Evolutionary conservation across 225 moss, liverwort and hornwort genomes (phyloP).

Genomic region (Rhytidiadelphus loreus): DNA sequence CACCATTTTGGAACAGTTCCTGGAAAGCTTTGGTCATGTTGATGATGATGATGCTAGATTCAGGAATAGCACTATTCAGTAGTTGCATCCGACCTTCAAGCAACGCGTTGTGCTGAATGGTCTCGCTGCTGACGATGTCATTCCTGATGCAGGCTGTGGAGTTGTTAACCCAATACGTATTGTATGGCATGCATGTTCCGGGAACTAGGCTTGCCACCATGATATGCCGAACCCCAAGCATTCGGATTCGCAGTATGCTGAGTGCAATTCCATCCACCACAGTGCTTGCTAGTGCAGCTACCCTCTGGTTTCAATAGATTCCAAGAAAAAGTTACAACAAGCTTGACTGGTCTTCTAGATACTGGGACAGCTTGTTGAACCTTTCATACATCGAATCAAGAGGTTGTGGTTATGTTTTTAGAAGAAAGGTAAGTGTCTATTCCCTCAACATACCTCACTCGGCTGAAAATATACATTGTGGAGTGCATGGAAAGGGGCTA

Average conservation of each 20-base stretch:
- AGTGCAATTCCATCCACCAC: conserved; percentile 40
- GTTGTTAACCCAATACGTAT: conserved; percentile 29
- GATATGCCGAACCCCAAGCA: conserved; percentile 25
- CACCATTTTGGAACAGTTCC: conserved; percentile 27
- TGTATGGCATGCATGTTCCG: conserved; percentile 38
- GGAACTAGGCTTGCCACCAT: conserved; percentile 40
- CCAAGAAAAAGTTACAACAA: not conserved
- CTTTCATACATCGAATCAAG: not conserved
- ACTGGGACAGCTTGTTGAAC: not conserved
- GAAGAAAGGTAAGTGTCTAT: not conserved
- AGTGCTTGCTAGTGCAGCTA: not conserved
- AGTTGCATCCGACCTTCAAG: conserved; percentile 20
- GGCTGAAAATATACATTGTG: not conserved
- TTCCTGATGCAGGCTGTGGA: conserved; percentile 30
- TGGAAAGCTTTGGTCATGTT: conserved; percentile 46
- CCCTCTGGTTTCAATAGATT: conserved; percentile 1
- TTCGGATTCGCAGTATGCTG: conserved; percentile 25
- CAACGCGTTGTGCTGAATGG: conserved; percentile 22
- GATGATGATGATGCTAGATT: conserved; percentile 29
- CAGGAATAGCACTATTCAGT: conserved; percentile 7
- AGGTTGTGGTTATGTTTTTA: not conserved
- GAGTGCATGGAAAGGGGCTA: not conserved
- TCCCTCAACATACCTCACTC: not conserved
- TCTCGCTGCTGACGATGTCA: conserved; percentile 16
- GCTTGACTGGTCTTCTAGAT: not conserved